phyloP scores from a whole-genome alignment of 768 basidiomycete species.

The Daedaleopsis sinensis region DNA sequence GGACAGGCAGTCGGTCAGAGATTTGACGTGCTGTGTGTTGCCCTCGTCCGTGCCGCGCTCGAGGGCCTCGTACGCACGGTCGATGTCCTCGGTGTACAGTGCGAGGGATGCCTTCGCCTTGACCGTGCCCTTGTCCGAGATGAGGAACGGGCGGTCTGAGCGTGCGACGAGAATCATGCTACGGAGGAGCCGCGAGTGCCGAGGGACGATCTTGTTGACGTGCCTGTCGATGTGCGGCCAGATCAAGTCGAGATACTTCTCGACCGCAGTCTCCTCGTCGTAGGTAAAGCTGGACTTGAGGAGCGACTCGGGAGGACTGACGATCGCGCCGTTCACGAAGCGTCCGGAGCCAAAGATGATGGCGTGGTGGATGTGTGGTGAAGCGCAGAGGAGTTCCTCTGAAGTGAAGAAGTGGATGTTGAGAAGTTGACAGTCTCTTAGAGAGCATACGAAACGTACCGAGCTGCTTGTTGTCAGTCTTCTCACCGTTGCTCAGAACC shows the following conservation, averaged over 20 bases:
- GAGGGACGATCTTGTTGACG: constrained; percentile 29
- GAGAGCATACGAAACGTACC: constrained; percentile 16
- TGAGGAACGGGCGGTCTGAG: constrained; percentile 24
- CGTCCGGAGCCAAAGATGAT: constrained; percentile 31
- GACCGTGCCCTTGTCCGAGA: constrained; percentile 23
- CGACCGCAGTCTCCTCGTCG: constrained; percentile 2
- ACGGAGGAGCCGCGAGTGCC: constrained; percentile 31
- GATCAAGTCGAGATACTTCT: background rate
- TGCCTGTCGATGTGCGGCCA: background rate
- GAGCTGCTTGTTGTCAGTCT: constrained; percentile 33
- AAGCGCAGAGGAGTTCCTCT: constrained; percentile 27
- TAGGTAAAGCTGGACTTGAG: background rate
- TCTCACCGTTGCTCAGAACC: constrained; percentile 35
- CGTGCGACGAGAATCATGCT: constrained; percentile 29
- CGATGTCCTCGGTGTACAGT: constrained; percentile 44
- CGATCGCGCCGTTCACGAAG: constrained; percentile 30
- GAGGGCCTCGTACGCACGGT: constrained; percentile 30
- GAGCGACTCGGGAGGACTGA: constrained; percentile 7
- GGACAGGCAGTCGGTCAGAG: constrained; percentile 17
- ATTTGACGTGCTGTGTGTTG: constrained; percentile 28
- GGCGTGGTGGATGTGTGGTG: constrained; percentile 24
- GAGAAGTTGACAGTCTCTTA: background rate
- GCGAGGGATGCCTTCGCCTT: constrained; percentile 19
- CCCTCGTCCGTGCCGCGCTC: constrained; percentile 35
- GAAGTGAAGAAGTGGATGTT: background rate